Evolutionary conservation across 2,329 filamentous ascomycete species (phyloP), one percentile per base, ranked within the genome.

Genomic region (Fusarium buxicola): DNA sequence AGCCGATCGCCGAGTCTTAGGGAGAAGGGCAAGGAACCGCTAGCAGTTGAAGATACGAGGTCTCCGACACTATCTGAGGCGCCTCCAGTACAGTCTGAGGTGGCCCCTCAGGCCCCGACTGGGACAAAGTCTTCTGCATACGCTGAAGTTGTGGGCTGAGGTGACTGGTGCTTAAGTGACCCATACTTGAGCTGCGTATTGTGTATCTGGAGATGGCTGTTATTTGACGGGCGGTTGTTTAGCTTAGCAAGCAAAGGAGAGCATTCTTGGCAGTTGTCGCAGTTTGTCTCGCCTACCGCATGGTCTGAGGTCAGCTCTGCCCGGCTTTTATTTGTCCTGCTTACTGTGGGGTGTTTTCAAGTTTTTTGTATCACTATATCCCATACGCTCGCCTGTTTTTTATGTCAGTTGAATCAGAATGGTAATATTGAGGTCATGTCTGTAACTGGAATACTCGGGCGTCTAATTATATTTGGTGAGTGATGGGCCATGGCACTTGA

Each of bases 1-100:
- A 65, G 61, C 13, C 68, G 59, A 18, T 64, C 63, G 8, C 65
- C 71, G 16, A 69, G 66, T 27, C 43, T 66, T 9, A 66, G 66
- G 57, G 73, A 64, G 44, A 75, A 75, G 54, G 58, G 55, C 45
- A 73, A 68, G 52, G 70, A 73, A 43, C 45, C 45, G 8, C 24
- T 60, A 28, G 48, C 36, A 2, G n/a, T 46, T 27, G 60, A 64
- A 7, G 60, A 58, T 24, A 58, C 46, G 1, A 50, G 38, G 16
- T 62, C 63, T 35, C 59, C 59, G 21, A 45, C 44, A 15, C 59
- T 62, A 28, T 62, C 59, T 8, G 59, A 62, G 25, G 58, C 50
- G 28, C 30, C 58, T 30, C 55, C 61, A 7, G 24, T 53, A 25
- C 60, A 60, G 34, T 47, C 34, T 13, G 63, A 59, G 40, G 32